These are phyloP conservation scores for Simplicillium aogashimaense DNA, from an alignment of 2,329 filamentous ascomycete species.

Conservation along the genomic window DNA sequence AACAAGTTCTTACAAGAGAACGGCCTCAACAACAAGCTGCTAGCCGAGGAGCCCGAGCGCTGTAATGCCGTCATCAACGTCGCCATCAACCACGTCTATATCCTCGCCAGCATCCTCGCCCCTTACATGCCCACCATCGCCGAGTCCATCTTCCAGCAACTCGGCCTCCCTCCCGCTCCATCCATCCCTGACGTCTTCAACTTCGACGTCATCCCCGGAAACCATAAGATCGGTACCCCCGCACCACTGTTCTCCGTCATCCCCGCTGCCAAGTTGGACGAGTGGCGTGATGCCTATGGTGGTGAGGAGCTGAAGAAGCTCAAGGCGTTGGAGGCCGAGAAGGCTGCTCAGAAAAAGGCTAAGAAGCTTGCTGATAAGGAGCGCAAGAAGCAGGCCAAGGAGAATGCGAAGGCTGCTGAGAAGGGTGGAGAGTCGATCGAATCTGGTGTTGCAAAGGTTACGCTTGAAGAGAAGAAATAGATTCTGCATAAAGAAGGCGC, in stretches of 20 bases:
- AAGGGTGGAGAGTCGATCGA: background rate
- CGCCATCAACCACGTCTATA: constrained; percentile 74
- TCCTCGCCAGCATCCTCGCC: constrained; percentile 67
- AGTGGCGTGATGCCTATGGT: constrained; percentile 73
- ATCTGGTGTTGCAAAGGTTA: background rate
- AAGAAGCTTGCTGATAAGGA: constrained; percentile 40
- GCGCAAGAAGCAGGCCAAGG: constrained; percentile 9
- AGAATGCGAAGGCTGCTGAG: background rate
- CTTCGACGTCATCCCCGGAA: constrained; percentile 51
- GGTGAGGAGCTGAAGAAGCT: constrained; percentile 57
- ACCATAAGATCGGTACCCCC: constrained; percentile 74
- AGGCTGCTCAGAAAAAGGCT: constrained; percentile 40
- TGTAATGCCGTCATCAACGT: constrained; percentile 57
- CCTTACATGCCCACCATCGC: constrained; percentile 82
- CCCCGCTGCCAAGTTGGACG: constrained; percentile 68
- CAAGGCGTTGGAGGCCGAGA: constrained; percentile 46
- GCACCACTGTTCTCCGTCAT: constrained; percentile 76
- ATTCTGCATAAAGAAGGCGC: background rate
- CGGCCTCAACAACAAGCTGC: constrained; percentile 42
- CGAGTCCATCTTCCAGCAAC: constrained; percentile 65
- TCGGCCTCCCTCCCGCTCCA: constrained; percentile 44
- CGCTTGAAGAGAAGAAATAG: background rate
- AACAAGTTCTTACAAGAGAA: constrained; percentile 43
- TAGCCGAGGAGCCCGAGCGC: constrained; percentile 43
- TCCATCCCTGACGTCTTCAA: constrained; percentile 59